Percentiles rank a stretch among this genome's conserved stretches.
Conservation (phyloP, 2,329 filamentous ascomycete genomes). For the Colletotrichum sidae region DNA sequence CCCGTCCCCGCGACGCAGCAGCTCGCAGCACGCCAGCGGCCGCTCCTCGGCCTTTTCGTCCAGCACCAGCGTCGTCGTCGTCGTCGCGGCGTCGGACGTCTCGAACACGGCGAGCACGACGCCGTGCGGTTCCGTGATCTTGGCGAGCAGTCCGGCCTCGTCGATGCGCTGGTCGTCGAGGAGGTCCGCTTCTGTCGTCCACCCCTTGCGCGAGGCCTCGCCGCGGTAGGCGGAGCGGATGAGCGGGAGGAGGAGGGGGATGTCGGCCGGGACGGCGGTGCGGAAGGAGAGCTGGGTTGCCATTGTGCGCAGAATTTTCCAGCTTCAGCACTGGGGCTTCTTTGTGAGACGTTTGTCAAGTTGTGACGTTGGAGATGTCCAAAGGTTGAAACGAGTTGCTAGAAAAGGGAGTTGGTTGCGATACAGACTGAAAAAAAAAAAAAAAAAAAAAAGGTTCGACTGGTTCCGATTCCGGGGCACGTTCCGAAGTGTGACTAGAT, state of each 20-base stretch:
- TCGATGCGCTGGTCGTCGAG: slow-evolving; percentile 58
- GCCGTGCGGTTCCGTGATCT: slow-evolving; percentile 53
- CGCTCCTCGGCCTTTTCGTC: slow-evolving; percentile 7
- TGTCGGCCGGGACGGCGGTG: slow-evolving; percentile 48
- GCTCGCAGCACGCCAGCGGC: slow-evolving; percentile 55
- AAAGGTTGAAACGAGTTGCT: too few species aligned
- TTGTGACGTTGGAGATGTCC: neutral
- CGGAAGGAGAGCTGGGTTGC: slow-evolving; percentile 45
- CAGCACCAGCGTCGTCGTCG: slow-evolving; percentile 21
- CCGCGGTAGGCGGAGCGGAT: slow-evolving; percentile 59
- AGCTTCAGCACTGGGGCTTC: neutral
- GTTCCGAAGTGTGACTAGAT: too few species aligned
- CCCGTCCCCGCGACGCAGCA: slow-evolving; percentile 41
- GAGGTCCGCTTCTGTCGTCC: slow-evolving; percentile 61
- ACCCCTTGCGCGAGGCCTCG: slow-evolving; percentile 52
- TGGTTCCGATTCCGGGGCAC: too few species aligned
- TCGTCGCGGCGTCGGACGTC: neutral
- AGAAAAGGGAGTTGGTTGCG: too few species aligned
- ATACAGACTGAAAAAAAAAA: neutral
- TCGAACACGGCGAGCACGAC: slow-evolving; percentile 53
- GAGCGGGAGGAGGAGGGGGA: slow-evolving; percentile 49
- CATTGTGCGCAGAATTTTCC: slow-evolving; percentile 13
- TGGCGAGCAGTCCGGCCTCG: slow-evolving; percentile 47
- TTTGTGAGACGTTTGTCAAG: too few species aligned
- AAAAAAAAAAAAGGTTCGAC: neutral